These are phyloP conservation scores for Podila minutissima DNA, from an alignment of 192 early-diverging fungal genomes.

Conservation along the genomic window DNA sequence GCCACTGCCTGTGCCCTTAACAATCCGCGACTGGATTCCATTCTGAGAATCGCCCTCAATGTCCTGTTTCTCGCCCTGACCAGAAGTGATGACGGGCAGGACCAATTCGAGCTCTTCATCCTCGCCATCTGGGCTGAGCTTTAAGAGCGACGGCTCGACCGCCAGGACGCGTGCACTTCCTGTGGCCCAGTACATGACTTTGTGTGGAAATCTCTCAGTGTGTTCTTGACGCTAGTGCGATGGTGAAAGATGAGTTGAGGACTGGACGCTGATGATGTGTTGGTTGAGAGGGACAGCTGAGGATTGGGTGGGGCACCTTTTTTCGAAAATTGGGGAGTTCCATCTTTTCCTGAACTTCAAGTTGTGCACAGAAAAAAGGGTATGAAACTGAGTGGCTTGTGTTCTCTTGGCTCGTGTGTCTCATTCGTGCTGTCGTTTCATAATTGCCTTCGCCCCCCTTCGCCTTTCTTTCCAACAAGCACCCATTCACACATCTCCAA, in stretches of 20 bases:
- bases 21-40: slow-evolving; percentile 29
- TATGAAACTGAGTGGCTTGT: background rate
- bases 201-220: background rate
- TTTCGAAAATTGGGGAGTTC: background rate
- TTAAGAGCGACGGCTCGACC: slow-evolving; percentile 37
- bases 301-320: background rate
- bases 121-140: slow-evolving; percentile 18
- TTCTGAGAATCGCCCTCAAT: slow-evolving; percentile 27
- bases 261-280: background rate
- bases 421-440: too few relatives aligned
- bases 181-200: slow-evolving; percentile 58
- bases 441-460: background rate
- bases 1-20: slow-evolving; percentile 40
- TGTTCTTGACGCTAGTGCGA: background rate
- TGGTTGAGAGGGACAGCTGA: background rate
- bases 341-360: background rate
- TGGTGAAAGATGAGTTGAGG: background rate
- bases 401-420: background rate
- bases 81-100: slow-evolving; percentile 34
- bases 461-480: background rate
- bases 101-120: slow-evolving; percentile 43
- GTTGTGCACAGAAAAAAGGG: background rate
- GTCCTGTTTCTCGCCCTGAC: slow-evolving; percentile 21
- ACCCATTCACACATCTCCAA: background rate
- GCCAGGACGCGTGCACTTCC: slow-evolving; percentile 55